phyloP scores from a whole-genome alignment of 2,329 filamentous ascomycete genomes.

The Ophiostoma montium region DNA sequence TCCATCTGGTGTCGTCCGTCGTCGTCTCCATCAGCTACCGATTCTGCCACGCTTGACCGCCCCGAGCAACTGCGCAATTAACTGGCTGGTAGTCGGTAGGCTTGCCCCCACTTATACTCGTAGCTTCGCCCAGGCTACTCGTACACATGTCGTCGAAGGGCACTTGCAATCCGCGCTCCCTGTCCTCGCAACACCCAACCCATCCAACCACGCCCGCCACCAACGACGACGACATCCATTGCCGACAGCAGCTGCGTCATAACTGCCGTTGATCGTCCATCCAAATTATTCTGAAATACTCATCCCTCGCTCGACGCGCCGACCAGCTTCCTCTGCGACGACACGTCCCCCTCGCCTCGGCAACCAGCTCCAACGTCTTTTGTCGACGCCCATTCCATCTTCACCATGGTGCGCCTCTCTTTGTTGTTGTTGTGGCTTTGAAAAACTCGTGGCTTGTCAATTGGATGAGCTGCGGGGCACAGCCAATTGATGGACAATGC shows the following conservation, averaged over 20 bases:
- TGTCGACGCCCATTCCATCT: neutral
- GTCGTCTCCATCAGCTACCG: neutral
- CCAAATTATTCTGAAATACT: too few relatives aligned
- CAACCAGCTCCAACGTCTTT: neutral
- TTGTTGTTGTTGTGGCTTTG: too few relatives aligned
- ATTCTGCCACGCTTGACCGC: slow-evolving; percentile 11
- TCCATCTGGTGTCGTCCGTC: neutral
- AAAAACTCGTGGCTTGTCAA: too few relatives aligned
- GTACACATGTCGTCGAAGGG: too few relatives aligned
- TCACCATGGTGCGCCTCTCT: neutral
- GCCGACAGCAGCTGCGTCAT: too few relatives aligned
- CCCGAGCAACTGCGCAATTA: slow-evolving; percentile 11
- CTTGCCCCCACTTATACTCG: neutral
- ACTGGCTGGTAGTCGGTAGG: slow-evolving; percentile 1
- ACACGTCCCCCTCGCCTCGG: neutral
- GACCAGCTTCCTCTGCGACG: neutral
- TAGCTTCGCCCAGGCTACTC: neutral
- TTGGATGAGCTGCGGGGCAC: neutral
- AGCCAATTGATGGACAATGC: too few relatives aligned
- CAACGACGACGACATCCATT: too few relatives aligned
- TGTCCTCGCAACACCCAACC: too few relatives aligned
- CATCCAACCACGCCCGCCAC: too few relatives aligned
- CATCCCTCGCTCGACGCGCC: too few relatives aligned
- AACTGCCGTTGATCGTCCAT: too few relatives aligned
- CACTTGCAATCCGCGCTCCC: too few relatives aligned